phyloP scores from a whole-genome alignment of 2,329 filamentous ascomycete genomes.

The Chrysoporthe austroafricana region DNA sequence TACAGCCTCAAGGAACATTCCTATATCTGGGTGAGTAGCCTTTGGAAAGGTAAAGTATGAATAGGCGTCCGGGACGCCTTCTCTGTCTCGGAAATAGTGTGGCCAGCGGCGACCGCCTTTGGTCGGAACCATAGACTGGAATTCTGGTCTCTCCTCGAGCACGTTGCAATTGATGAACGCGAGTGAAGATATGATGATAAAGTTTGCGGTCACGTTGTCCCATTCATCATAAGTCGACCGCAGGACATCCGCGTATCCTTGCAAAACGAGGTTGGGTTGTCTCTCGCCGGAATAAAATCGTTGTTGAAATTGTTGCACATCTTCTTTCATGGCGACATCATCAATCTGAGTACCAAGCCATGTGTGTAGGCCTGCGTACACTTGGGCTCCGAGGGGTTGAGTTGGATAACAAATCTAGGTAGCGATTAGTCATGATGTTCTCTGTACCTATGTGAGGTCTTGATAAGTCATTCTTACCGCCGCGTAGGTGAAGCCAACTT shows the following conservation, averaged over 20 bases:
- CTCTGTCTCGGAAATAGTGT: conserved; percentile 14
- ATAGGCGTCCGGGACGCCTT: conserved; percentile 13
- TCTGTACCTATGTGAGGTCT: background rate
- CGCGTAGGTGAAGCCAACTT: conserved; percentile 12
- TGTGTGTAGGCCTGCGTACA: conserved; percentile 14
- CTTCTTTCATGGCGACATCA: conserved; percentile 1
- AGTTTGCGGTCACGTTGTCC: conserved; percentile 11
- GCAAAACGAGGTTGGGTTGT: conserved; percentile 3
- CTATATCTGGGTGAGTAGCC: conserved; percentile 9
- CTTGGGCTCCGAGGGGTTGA: conserved; percentile 5
- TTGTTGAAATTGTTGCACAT: conserved; percentile 9
- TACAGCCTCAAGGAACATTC: conserved; percentile 10
- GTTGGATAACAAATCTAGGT: background rate
- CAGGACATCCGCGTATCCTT: conserved; percentile 9
- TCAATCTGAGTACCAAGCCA: conserved; percentile 17
- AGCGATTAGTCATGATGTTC: background rate
- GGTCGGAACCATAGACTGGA: conserved; percentile 9
- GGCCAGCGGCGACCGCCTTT: conserved; percentile 15
- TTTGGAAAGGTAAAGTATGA: conserved; percentile 16
- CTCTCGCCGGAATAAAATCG: conserved; percentile 3
- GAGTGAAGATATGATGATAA: conserved; percentile 10
- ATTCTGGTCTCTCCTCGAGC: conserved; percentile 11
- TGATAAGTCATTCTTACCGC: conserved; percentile 1
- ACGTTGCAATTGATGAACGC: conserved; percentile 17
- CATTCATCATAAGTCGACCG: conserved; percentile 8